Evolutionary conservation across 148 eudicot genomes (phyloP), one percentile per base, ranked within the genome.

Genomic region (Fagopyrum tataricum): DNA sequence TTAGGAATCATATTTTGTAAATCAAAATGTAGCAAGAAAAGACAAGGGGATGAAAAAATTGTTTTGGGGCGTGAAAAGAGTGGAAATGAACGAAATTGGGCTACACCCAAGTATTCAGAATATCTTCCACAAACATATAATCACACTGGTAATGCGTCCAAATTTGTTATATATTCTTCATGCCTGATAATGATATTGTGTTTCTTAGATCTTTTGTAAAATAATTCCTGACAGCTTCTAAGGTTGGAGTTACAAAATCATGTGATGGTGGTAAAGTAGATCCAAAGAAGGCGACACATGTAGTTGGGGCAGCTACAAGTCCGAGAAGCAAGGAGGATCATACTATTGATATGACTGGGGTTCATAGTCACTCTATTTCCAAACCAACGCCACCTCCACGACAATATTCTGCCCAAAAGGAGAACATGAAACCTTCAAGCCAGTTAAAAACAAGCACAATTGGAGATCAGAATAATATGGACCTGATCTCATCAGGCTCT

Each of bases 381-480:
- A 7, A 83, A 87, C 78, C 81, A 15, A 77, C 72, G 72, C 87
- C 89, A 13, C 84, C 82, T 4, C 83, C 79, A 1, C 81, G 74
- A 1, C 76, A 23, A 44, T 46, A 43, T 44, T 42, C 80, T 10
- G 70, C 78, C 31, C 71, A 43, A 23, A 58, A 74, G 64, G 88
- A 86, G 69, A 64, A 64, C 69, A 37, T 64, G 13, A 64, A 64
- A 64, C 69, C 69, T 31, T 39, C n/a, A 3, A 64, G 44, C 26
- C 80, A 70, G 70, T 84, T 83, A 9, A 76, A 76, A 76, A 84
- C 77, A 47, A 75, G 78, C 42, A 84, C 87, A 1, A 79, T 81
- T 72, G 68, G 10, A 12, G 75, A 81, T 71, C 82, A 70, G 58
- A 84, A 72, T 75, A 84, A 72, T 75, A 43, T 76, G 46, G 78